These are phyloP conservation scores for Pyrenophora teres DNA, from an alignment of 2,329 filamentous ascomycete species.

Conservation along the genomic window DNA sequence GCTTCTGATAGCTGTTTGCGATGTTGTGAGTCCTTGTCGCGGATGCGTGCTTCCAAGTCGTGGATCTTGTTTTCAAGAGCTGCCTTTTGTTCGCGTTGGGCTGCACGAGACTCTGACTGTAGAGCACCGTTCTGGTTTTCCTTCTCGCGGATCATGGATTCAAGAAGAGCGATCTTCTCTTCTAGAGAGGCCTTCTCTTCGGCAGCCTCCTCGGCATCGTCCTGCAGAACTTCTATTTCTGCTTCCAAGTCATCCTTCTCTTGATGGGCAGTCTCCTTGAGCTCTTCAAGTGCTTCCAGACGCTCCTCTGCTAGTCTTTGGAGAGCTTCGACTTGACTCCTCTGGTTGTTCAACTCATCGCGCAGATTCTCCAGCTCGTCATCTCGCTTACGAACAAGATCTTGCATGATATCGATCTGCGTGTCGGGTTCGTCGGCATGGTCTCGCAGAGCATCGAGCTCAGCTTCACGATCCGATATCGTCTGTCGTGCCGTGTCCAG, in stretches of 20 bases:
- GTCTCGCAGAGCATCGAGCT: constrained; percentile 43
- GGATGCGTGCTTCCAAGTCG: constrained; percentile 31
- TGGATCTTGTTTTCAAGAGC: constrained; percentile 57
- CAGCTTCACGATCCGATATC: constrained; percentile 44
- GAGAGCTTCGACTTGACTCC: constrained; percentile 38
- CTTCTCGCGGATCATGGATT: constrained; percentile 47
- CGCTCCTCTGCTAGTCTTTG: constrained; percentile 44
- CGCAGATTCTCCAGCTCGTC: constrained; percentile 61
- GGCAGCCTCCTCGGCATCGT: constrained; percentile 49
- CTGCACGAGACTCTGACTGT: constrained; percentile 54
- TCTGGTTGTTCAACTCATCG: constrained; percentile 46
- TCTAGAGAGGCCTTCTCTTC: constrained; percentile 63
- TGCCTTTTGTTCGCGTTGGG: constrained; percentile 59
- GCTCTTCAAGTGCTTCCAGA: constrained; percentile 56
- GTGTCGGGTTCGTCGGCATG: constrained; percentile 47
- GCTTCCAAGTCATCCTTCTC: constrained; percentile 60
- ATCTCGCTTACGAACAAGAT: constrained; percentile 51
- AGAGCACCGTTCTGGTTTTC: constrained; percentile 26
- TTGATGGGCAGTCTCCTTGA: constrained; percentile 53
- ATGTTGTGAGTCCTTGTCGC: constrained; percentile 39
- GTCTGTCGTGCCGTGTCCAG: constrained; percentile 43
- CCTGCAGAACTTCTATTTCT: constrained; percentile 56
- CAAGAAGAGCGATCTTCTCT: constrained; percentile 55
- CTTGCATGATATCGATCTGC: constrained; percentile 49
- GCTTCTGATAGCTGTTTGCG: constrained; percentile 34